Base-by-base conservation (phyloP, 2,329 filamentous ascomycete genomes). In the Ciborinia camelliae region DNA sequence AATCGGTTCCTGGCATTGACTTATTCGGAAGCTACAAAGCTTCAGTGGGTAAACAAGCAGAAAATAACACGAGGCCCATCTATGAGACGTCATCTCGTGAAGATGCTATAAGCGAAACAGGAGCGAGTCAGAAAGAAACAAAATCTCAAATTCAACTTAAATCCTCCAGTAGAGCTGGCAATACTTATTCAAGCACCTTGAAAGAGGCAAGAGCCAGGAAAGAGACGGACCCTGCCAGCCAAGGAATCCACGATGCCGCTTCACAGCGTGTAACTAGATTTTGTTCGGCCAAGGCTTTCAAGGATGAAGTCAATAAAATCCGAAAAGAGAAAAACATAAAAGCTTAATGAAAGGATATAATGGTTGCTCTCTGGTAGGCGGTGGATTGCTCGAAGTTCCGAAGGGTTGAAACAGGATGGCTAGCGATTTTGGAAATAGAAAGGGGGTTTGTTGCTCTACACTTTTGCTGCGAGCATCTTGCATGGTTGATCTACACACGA, bases 1-100 rank as follows among this genome's bases (percentile, higher is more conserved):
- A 50, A 30, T 51, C 54, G 26, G 68, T 66, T 20, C n/a, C 63
- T 32, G 69, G 65, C 12, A 68, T 50, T 45, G 67, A 72, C 67
- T 54, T 72, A 14, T 72, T 72, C 39, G 60, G 62, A 52, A 62
- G 28, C 8, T 26, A n/a, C n/a, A 20, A 41, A 48, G n/a, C 8
- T 48, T 47, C 32, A 26, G 15, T 4, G 15, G 18, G 35, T 23
- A 35, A 32, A 18, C 41, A 35, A 26, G n/a, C n/a, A 35, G 4
- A 12, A 15, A 59, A 47, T 1, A 59, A 8, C 47, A 6, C 15
- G 3, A 28, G 9, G 8, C 15, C 5, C n/a, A 8, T 5, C 8
- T 8, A 20, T 35, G n/a, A 26, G 30, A 37, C 2, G 14, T 20
- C n/a, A 35, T 43, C 37, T 14, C 26, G 14, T 4, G 43, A 18